Evolutionary conservation across 1,139 yeast genomes (phyloP), one percentile per base, ranked within the genome.

Genomic region (Pichia sp.): DNA sequence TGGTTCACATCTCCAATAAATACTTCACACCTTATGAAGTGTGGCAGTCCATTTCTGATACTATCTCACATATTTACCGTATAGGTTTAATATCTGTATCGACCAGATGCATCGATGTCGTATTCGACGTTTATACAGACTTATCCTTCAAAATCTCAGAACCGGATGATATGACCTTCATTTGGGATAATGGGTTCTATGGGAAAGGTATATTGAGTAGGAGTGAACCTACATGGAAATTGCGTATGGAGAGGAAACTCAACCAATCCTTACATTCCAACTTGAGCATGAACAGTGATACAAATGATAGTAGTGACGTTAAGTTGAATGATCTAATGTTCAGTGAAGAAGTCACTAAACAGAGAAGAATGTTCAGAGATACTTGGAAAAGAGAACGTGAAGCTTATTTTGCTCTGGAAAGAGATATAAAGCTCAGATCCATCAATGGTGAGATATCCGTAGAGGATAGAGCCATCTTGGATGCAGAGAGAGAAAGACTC

Each of bases 161-260:
- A 37, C 60, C 55, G 1, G 48, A 52, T 0, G 75, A 69, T 28
- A 80, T 79, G 74, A 50, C 54, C n/a, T 57, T 58, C 22, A 62
- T 91, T 8, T 91, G 98, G 97, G 61, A 69, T 22, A 72, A 72
- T 51, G 99, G 99, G 0, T 91, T 87, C 54, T 93, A 86, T 53
- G 99, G 99, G 9, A 91, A 91, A 51, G 99, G 98, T 3, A 71
- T 74, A 5, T 63, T 87, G 34, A 83, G 95, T 24, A 66, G 99
- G 46, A 82, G 94, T 40, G 96, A 91, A 51, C 96, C 98, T 0
- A 77, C 95, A 0, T 91, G 97, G 97, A 60, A 57, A 31, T 66
- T 66, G 12, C 69, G 97, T 37, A 77, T 85, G 1, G 62, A 69
- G 22, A 62, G 82, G 33, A 33, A 33, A 23, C 7, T 33, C 2